Percentiles rank a stretch among this genome's conserved stretches.
Evolutionary conservation across 306 rosid genomes (phyloP).

Genomic region (Casuarina glauca): DNA sequence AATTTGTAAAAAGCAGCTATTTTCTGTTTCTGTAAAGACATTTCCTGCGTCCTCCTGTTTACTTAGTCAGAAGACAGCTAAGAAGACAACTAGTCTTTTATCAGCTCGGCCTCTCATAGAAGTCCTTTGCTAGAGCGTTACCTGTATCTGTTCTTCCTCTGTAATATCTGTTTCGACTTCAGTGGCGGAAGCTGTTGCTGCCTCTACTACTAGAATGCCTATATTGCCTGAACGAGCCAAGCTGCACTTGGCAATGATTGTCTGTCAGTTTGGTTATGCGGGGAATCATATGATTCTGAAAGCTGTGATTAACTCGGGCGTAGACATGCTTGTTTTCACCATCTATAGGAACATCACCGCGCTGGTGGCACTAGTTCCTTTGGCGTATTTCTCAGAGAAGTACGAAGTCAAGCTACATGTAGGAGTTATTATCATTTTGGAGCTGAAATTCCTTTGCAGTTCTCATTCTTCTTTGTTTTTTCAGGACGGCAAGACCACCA

Average conservation of each 20-base stretch:
- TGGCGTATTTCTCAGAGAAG: slow-evolving; percentile 59
- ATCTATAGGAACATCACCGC: slow-evolving; percentile 55
- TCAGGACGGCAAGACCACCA: slow-evolving; percentile 62
- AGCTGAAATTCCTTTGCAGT: neutral
- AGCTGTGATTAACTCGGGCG: slow-evolving; percentile 56
- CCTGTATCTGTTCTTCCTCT: too few relatives aligned
- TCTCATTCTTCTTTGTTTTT: neutral
- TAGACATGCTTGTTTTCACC: slow-evolving; percentile 63
- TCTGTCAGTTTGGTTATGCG: slow-evolving; percentile 51
- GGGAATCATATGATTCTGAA: slow-evolving; percentile 56
- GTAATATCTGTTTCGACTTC: too few relatives aligned
- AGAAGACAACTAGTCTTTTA: too few relatives aligned
- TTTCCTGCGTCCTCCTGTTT: too few relatives aligned
- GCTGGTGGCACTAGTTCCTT: slow-evolving; percentile 41
- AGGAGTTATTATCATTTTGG: neutral
- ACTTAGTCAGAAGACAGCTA: too few relatives aligned
- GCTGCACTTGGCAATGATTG: slow-evolving; percentile 48
- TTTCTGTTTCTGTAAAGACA: too few relatives aligned
- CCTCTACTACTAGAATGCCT: too few relatives aligned
- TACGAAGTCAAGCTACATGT: slow-evolving; percentile 26
- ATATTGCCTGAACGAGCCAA: slow-evolving; percentile 38
- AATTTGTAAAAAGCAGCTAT: too few relatives aligned
- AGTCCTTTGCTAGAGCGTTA: too few relatives aligned
- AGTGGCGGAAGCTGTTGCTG: too few relatives aligned
- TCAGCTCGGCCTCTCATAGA: too few relatives aligned